Evolutionary conservation across 169 alveolate genomes (phyloP), one percentile per base, ranked within the genome.

Genomic region (Cryptosporidium tyzzeri): DNA sequence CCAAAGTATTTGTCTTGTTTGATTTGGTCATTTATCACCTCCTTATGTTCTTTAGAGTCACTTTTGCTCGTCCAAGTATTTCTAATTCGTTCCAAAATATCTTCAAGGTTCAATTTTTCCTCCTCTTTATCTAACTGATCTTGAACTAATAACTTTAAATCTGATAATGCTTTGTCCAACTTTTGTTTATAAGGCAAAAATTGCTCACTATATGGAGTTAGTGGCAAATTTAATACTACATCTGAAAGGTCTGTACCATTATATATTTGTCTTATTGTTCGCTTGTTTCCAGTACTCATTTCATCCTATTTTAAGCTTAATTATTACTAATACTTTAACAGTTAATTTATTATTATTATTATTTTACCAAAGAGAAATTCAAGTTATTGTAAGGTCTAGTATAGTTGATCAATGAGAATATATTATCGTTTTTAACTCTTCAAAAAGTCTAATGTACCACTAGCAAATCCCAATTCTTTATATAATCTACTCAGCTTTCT

Each of bases 141-240:
- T 12, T 80, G 37, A 29, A 80, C 48, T 21, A 80, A 44, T 41
- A 29, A 23, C 41, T 41, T 65, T 50, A 80, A 65, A 9, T 80
- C 89, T 14, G 44, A 62, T 7, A 80, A 31, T 9, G 89, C 89
- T 29, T 80, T 80, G 48, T 80, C 89, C 62, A 80, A 67, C 45
- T 80, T 80, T 37, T 35, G 35, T 29, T 80, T 80, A 37, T 80
- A 80, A 0, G 21, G 16, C 37, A 80, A 26, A 44, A 80, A 80
- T 23, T 67, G 35, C n/a, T 80, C 80, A 18, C 89, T 80, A 39
- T 41, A 80, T 39, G 89, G 89, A 14, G 89, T 80, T 14, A 80
- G 31, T 39, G 73, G 89, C 48, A 80, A 62, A 26, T 44, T 65
- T 23, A 80, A 62, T 26, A 80, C 68, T 21, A 8, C 44, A 16